Evolutionary conservation across 805 yeast species (phyloP).

Genomic region (Clavispora fructus): DNA sequence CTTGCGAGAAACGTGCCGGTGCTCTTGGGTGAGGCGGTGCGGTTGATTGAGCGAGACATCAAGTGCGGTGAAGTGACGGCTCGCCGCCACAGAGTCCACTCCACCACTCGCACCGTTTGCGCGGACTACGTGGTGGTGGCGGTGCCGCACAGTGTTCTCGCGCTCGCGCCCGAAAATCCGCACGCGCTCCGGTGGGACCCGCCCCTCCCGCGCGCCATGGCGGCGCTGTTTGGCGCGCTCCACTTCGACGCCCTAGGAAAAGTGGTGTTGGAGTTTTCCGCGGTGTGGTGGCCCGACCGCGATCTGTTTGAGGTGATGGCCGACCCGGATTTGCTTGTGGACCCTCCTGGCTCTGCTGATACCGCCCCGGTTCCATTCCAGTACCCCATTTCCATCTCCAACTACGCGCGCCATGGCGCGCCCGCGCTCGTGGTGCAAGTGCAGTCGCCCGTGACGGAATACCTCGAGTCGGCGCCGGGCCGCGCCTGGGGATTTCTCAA

Average conservation of each 20-base stretch:
- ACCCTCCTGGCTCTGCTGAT: slow-evolving; percentile 20
- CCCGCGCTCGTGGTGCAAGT: slow-evolving; percentile 56
- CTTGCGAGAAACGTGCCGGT: slow-evolving; percentile 19
- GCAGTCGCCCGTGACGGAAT: slow-evolving; percentile 69
- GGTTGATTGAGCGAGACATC: slow-evolving; percentile 26
- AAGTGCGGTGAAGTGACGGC: background rate
- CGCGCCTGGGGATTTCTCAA: slow-evolving; percentile 53
- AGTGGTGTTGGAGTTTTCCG: slow-evolving; percentile 61
- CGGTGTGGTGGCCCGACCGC: slow-evolving; percentile 51
- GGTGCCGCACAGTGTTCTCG: slow-evolving; percentile 70
- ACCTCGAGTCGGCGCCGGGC: slow-evolving; percentile 44
- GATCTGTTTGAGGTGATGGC: slow-evolving; percentile 20
- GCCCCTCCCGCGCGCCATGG: slow-evolving; percentile 42
- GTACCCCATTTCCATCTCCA: slow-evolving; percentile 59
- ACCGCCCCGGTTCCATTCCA: slow-evolving; percentile 35
- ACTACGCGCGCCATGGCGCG: slow-evolving; percentile 36
- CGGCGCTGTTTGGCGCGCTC: slow-evolving; percentile 41
- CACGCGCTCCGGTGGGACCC: slow-evolving; percentile 57
- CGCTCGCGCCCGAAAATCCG: slow-evolving; percentile 26
- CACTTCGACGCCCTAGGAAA: slow-evolving; percentile 71
- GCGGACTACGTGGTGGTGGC: slow-evolving; percentile 66
- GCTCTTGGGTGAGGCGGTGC: slow-evolving; percentile 38
- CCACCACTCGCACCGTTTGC: slow-evolving; percentile 21
- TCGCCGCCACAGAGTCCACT: slow-evolving; percentile 28
- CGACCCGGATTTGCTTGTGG: slow-evolving; percentile 28